Evolutionary conservation across 1,284 basidiomycete genomes (phyloP).

Genomic region (Xanthoconium separans): DNA sequence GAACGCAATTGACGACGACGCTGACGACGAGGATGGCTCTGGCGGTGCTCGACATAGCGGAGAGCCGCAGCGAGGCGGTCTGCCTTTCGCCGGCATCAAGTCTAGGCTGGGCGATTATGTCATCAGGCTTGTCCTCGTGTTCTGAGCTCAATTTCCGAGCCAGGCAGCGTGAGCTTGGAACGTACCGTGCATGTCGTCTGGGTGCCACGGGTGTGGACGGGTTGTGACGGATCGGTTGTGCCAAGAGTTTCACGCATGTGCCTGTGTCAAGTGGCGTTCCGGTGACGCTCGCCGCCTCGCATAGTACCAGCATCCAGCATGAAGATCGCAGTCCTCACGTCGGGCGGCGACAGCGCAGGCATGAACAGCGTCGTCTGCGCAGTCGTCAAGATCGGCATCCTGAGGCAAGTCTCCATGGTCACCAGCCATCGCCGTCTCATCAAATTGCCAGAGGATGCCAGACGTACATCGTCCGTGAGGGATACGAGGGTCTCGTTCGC

Average conservation of each 20-base stretch:
- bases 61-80: not conserved
- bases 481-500: constrained; percentile 91
- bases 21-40: constrained; percentile 50
- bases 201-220: not conserved
- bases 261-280: not conserved
- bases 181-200: not conserved
- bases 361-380: constrained; percentile 96
- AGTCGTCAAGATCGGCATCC: constrained; percentile 86
- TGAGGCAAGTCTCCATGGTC: constrained; percentile 57
- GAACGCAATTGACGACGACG: constrained; percentile 52
- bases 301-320: not conserved
- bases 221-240: no score
- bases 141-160: not conserved
- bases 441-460: constrained; percentile 74
- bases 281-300: no score
- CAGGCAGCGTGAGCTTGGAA: not conserved
- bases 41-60: constrained; percentile 40
- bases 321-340: constrained; percentile 90
- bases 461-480: constrained; percentile 92
- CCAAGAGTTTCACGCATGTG: not conserved
- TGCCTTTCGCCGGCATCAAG: not conserved
- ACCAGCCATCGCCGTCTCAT: not conserved
- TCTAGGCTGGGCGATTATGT: not conserved
- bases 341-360: constrained; percentile 95
- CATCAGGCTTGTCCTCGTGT: not conserved